These are phyloP conservation scores for Sugiyamaella marilandica DNA, from an alignment of 805 yeast genomes.

Conservation along the genomic window DNA sequence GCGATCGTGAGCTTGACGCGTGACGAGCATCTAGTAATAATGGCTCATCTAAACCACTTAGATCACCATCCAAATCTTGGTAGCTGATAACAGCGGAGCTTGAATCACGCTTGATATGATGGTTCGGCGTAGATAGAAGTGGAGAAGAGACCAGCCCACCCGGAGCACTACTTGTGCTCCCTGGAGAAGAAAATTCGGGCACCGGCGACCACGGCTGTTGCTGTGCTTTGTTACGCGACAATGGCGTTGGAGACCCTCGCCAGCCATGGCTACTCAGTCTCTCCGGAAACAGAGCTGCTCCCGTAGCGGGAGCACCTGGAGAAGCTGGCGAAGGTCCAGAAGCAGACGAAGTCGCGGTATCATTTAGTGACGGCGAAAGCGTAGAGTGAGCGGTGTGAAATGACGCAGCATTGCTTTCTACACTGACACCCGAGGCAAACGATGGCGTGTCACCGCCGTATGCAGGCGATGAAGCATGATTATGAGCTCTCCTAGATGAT, in stretches of 20 bases:
- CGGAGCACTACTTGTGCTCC: background rate
- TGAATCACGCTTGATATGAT: conserved; percentile 4
- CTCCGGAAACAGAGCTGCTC: background rate
- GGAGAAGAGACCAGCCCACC: conserved; percentile 2
- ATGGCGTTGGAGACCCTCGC: background rate
- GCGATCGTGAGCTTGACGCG: background rate
- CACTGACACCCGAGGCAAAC: background rate
- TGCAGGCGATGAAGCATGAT: background rate
- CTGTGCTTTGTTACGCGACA: background rate
- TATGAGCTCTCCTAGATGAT: background rate
- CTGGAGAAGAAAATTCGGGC: background rate
- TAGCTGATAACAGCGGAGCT: background rate
- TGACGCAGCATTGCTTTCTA: conserved; percentile 2
- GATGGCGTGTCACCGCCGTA: background rate
- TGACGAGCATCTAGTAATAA: background rate
- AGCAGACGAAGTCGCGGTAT: conserved; percentile 1
- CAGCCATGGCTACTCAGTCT: conserved; percentile 4
- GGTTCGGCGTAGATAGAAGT: conserved; percentile 6
- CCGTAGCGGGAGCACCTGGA: background rate
- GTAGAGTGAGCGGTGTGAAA: conserved; percentile 1
- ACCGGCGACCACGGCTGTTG: background rate
- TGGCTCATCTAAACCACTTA: background rate
- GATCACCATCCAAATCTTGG: background rate
- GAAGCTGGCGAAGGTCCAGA: conserved; percentile 1
- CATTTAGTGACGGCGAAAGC: conserved; percentile 1